phyloP scores from a whole-genome alignment of 1,284 basidiomycete genomes.

The Pulchroboletus neoregius region DNA sequence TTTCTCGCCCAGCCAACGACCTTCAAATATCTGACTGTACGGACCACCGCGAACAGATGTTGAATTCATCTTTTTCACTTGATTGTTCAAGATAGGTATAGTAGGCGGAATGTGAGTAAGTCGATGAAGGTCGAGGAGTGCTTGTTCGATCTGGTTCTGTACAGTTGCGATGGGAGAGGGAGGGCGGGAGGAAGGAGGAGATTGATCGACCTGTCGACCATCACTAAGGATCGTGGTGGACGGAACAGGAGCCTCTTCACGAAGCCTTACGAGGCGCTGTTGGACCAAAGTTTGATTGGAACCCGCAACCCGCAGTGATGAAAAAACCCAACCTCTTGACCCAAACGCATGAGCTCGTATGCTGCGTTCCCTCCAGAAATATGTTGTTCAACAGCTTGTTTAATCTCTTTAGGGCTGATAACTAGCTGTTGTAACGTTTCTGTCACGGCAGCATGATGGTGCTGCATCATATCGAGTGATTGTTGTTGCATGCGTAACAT shows the following conservation, averaged over 20 bases:
- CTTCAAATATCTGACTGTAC: conserved; percentile 50
- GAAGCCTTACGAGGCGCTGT: conserved; percentile 30
- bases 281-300: conserved; percentile 18
- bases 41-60: conserved; percentile 44
- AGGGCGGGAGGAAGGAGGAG: conserved; percentile 20
- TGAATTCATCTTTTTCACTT: conserved; percentile 38
- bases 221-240: conserved; percentile 20
- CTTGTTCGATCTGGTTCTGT: conserved; percentile 41
- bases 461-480: conserved; percentile 33
- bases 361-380: conserved; percentile 40
- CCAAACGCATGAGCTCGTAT: conserved; percentile 45
- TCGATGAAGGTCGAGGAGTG: conserved; percentile 44
- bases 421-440: conserved; percentile 39
- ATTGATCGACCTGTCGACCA: conserved; percentile 23
- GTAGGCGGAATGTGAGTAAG: conserved; percentile 48
- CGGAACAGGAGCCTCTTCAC: background rate
- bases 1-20: conserved; percentile 48
- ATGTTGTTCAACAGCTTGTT: conserved; percentile 37
- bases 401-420: conserved; percentile 37
- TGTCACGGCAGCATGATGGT: conserved; percentile 33
- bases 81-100: conserved; percentile 47
- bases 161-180: conserved; percentile 30
- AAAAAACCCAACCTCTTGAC: conserved; percentile 40
- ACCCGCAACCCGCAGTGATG: background rate
- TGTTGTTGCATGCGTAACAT: conserved; percentile 36